A percentile compares a stretch with the other conserved stretches of the same genome.
Conservation (phyloP, 2,329 filamentous ascomycete genomes). For the Talaromyces amestolkiae region DNA sequence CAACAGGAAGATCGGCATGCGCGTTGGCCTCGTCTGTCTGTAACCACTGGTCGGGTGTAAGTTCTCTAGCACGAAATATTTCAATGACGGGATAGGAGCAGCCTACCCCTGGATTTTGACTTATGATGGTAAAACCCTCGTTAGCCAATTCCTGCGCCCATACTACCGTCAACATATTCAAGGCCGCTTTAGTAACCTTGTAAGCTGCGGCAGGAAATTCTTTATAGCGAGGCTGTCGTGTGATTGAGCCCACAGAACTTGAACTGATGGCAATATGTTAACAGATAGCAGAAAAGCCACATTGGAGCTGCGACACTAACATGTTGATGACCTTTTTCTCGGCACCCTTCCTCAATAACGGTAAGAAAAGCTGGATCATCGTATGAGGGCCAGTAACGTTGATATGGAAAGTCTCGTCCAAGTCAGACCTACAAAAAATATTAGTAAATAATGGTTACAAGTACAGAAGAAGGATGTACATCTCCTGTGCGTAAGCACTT, state of each 20-base stretch:
- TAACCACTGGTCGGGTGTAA: conserved; percentile 40
- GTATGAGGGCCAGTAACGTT: conserved; percentile 45
- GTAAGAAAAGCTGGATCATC: conserved; percentile 41
- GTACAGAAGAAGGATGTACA: conserved; percentile 17
- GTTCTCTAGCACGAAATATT: neutral
- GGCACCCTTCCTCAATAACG: conserved; percentile 38
- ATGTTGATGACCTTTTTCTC: conserved; percentile 48
- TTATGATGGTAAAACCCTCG: conserved; percentile 7
- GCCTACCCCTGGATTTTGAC: conserved; percentile 10
- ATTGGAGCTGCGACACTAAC: conserved; percentile 27
- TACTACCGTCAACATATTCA: conserved; percentile 48
- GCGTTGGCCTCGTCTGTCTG: conserved; percentile 45
- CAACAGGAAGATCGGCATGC: conserved; percentile 43
- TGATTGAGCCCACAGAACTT: conserved; percentile 45
- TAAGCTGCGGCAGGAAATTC: conserved; percentile 35
- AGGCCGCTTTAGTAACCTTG: conserved; percentile 49
- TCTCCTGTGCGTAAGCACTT: conserved; percentile 24
- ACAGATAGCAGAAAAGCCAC: neutral
- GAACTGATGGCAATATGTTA: conserved; percentile 30
- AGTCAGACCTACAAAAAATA: conserved; percentile 32
- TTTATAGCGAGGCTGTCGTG: conserved; percentile 25
- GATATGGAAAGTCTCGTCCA: conserved; percentile 38
- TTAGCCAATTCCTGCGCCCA: conserved; percentile 4
- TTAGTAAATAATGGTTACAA: neutral
- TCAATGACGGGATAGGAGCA: neutral